Base-by-base conservation (phyloP, 2,329 filamentous ascomycete species). In the Cadophora sp. region DNA sequence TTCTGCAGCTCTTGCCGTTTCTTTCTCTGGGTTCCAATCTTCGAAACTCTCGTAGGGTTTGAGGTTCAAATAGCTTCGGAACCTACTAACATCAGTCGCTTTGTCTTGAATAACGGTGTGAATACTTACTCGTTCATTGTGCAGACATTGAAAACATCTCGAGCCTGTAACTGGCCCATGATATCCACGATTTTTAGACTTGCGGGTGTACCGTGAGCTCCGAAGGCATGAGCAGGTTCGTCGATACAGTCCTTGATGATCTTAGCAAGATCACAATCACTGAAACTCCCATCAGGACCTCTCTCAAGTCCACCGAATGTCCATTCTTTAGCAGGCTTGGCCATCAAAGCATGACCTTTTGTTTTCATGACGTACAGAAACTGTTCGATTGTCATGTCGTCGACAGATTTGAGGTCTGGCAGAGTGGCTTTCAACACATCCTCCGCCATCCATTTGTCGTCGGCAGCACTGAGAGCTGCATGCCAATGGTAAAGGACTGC, bases 41-140 rank as follows among this genome's bases (percentile, higher is more conserved):
- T 84, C 80, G 64, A 86, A 86, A 1, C 78, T 81, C 58, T 80
- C 78, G 69, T 85, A 81, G 2, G 80, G 78, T 27, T 80, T 76
- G 65, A 89, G 73, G 36, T 84, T 84, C 66, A 83, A 87, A 75
- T 79, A 85, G 68, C 78, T 81, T 70, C 79, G 83, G 76, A 83
- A 84, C 72, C 81, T 84, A 55, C 64, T 3, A n/a, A 20, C 53
- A 27, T 48, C 62, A 59, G 59, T 33, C n/a, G 33, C 53, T 39
- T 9, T 18, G 61, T 63, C 4, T 45, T 51, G 11, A 20, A 22
- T 24, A 53, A 4, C 4, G 27, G 47, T 18, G 4, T 20, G 20
- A 4, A 16, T 30, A 74, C 77, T 77, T 73, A 83, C 78, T 85
- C 83, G 67, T 85, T 84, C 73, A 85, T 74, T 0, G 82, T 84